Evolutionary conservation across 2,329 filamentous ascomycete species (phyloP).

Genomic region (Elsinoe batatas): DNA sequence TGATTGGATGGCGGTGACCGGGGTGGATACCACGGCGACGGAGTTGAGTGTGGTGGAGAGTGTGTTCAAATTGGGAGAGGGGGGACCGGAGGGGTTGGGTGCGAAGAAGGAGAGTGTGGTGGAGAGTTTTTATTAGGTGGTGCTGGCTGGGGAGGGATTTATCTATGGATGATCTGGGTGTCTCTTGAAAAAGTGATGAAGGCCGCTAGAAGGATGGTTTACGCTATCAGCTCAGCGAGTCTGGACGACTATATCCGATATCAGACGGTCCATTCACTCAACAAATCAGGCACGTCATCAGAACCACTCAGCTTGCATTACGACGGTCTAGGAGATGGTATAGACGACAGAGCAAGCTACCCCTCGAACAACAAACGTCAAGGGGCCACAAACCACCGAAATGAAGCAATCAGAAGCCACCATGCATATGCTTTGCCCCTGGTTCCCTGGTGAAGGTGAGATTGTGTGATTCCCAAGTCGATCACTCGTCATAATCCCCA

Average conservation of each 20-base stretch:
- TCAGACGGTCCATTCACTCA: not conserved
- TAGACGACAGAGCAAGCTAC: not conserved
- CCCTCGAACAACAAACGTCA: not conserved
- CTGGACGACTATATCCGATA: too few relatives aligned
- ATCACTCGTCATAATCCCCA: not conserved
- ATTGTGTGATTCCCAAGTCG: not conserved
- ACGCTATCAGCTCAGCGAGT: too few relatives aligned
- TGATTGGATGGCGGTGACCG: conserved; percentile 96
- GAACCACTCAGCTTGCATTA: conserved; percentile 1
- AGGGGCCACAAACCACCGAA: not conserved
- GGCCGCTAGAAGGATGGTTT: too few relatives aligned
- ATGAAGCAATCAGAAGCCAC: conserved; percentile 3
- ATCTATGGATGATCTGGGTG: too few relatives aligned
- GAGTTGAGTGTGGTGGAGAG: conserved; percentile 94
- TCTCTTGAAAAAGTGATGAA: too few relatives aligned
- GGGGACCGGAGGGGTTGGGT: conserved; percentile 44
- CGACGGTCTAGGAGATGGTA: not conserved
- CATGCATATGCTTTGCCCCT: not conserved
- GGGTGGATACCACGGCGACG: conserved; percentile 77
- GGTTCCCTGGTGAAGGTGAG: not conserved
- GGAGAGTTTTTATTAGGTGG: conserved; percentile 84
- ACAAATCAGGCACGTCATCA: not conserved
- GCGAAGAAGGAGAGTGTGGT: conserved; percentile 96
- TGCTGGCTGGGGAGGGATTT: not conserved
- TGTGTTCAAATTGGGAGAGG: conserved; percentile 90